Evolutionary conservation across 1,284 basidiomycete species (phyloP).

Genomic region (Puccinia novopanici): DNA sequence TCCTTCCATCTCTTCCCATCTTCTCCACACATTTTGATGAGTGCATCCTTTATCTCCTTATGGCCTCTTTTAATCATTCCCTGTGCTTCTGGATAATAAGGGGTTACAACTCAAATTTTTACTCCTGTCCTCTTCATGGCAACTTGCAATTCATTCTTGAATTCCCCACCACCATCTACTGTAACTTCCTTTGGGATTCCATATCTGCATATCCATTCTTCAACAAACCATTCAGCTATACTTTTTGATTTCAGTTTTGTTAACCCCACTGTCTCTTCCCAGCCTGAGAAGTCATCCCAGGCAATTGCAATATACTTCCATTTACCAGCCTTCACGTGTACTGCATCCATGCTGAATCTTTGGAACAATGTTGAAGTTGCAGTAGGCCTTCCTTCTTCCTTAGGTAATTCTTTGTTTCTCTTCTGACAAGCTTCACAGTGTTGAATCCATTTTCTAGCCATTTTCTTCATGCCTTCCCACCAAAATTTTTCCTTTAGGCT

Average conservation of each 20-base stretch:
- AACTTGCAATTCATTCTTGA: slow-evolving; percentile 8
- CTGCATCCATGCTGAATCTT: slow-evolving; percentile 4
- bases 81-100: no score
- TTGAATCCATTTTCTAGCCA: background rate
- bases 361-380: background rate
- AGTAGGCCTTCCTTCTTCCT: slow-evolving; percentile 6
- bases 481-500: slow-evolving; percentile 1
- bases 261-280: slow-evolving; percentile 9
- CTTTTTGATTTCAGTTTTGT: background rate
- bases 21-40: slow-evolving; percentile 25
- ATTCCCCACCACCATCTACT: slow-evolving; percentile 33
- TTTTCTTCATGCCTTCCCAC: slow-evolving; percentile 23
- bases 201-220: slow-evolving; percentile 40
- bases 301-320: slow-evolving; percentile 17
- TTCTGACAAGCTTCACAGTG: background rate
- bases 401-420: background rate
- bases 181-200: slow-evolving; percentile 25
- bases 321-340: slow-evolving; percentile 27
- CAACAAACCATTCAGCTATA: slow-evolving; percentile 37
- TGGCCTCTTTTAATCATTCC: slow-evolving; percentile 48
- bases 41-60: slow-evolving; percentile 30
- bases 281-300: slow-evolving; percentile 24
- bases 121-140: slow-evolving; percentile 17
- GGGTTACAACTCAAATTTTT: slow-evolving; percentile 1
- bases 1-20: slow-evolving; percentile 25